Conservation (phyloP, 225 moss, liverwort and hornwort species). For the Straminergon stramineum region DNA sequence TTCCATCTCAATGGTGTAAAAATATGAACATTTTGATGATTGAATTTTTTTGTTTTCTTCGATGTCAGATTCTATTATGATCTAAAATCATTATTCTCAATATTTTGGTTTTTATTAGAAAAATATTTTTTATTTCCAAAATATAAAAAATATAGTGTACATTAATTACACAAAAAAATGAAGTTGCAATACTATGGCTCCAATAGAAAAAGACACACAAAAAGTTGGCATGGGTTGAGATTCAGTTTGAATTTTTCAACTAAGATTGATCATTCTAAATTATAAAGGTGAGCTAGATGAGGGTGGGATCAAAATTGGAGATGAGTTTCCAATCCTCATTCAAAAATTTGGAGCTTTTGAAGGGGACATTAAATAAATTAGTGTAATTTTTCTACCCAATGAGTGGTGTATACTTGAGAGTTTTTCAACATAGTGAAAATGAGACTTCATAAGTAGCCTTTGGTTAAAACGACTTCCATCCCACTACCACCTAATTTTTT, state of each 20-base stretch:
- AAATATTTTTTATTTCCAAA: not conserved
- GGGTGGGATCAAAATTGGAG: too few relatives aligned
- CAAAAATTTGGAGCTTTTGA: not conserved
- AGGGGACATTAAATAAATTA: not conserved
- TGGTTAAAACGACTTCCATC: not conserved
- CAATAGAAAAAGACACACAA: accelerated
- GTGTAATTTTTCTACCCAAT: not conserved
- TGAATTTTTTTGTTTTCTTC: not conserved
- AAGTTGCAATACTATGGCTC: not conserved
- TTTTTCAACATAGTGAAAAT: not conserved
- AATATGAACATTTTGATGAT: not conserved
- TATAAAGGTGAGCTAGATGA: accelerated
- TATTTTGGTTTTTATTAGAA: not conserved
- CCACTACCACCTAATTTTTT: not conserved
- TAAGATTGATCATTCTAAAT: not conserved
- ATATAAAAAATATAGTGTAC: accelerated
- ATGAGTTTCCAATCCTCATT: accelerated
- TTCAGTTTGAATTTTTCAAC: not conserved
- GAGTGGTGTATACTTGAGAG: too few relatives aligned
- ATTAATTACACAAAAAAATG: not conserved
- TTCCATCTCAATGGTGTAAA: not conserved
- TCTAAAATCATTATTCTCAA: accelerated
- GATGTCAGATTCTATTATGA: not conserved
- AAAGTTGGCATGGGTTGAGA: not conserved
- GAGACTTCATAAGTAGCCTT: accelerated